phyloP scores from a whole-genome alignment of 2,329 filamentous ascomycete genomes.

The Neonectria sp. region DNA sequence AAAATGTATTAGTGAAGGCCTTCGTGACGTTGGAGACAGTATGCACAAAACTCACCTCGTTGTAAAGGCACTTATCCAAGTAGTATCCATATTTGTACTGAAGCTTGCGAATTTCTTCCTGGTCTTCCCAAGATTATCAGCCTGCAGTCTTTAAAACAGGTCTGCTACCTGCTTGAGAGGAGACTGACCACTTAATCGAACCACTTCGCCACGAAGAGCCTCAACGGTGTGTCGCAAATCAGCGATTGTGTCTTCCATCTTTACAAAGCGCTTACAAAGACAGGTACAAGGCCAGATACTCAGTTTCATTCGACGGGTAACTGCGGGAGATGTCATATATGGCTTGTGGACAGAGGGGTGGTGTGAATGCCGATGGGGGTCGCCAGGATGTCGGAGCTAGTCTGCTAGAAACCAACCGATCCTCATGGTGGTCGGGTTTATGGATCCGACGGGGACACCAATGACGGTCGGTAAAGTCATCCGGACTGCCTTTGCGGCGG shows the following conservation, averaged over 20 bases:
- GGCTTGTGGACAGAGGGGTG: background rate
- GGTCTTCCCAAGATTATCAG: background rate
- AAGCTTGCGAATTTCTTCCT: constrained; percentile 25
- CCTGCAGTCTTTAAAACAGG: background rate
- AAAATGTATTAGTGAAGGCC: background rate
- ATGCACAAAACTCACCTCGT: constrained; percentile 7
- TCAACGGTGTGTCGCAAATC: constrained; percentile 12
- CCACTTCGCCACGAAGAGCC: constrained; percentile 8
- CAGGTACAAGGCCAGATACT: background rate
- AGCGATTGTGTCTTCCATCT: constrained; percentile 12
- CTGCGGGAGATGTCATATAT: constrained; percentile 4
- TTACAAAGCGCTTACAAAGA: constrained; percentile 8
- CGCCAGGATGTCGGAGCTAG: background rate
- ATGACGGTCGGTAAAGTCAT: background rate
- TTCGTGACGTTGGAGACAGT: background rate
- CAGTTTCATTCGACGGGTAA: background rate
- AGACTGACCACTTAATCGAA: constrained; percentile 20
- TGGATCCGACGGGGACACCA: background rate
- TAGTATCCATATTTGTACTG: constrained; percentile 32
- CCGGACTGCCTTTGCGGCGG: background rate
- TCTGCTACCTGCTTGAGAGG: background rate
- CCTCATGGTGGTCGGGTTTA: background rate
- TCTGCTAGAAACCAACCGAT: background rate
- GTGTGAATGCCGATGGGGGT: background rate
- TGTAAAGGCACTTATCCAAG: constrained; percentile 28